These are phyloP conservation scores for Dothidotthia symphoricarpi DNA, from an alignment of 2,329 filamentous ascomycete species.

Conservation along the genomic window DNA sequence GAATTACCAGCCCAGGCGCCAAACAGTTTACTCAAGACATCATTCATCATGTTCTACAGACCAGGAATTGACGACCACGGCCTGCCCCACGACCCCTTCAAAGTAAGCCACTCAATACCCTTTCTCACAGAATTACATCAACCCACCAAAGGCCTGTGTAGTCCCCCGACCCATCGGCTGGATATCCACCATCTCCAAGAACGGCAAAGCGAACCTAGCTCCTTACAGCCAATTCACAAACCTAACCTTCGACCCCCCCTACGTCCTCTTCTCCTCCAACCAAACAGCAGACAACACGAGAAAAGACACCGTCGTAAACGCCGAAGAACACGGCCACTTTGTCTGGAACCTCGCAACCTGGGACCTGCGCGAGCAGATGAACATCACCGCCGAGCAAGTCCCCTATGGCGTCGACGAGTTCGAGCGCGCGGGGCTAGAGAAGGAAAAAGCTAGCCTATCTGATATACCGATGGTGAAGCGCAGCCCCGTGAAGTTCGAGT, in stretches of 20 bases:
- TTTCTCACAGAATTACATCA: neutral
- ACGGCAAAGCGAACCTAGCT: slow-evolving; percentile 55
- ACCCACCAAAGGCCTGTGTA: slow-evolving; percentile 51
- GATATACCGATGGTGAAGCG: slow-evolving; percentile 54
- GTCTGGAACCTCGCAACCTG: slow-evolving; percentile 62
- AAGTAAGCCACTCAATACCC: slow-evolving; percentile 36
- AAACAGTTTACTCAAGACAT: too few species aligned
- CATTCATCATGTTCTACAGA: slow-evolving; percentile 51
- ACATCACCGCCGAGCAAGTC: slow-evolving; percentile 54
- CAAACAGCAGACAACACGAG: slow-evolving; percentile 48
- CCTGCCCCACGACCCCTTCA: slow-evolving; percentile 57
- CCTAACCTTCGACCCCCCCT: slow-evolving; percentile 61
- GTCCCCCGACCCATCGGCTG: slow-evolving; percentile 62
- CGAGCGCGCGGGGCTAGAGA: slow-evolving; percentile 49
- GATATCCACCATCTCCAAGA: slow-evolving; percentile 56
- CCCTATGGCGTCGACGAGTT: slow-evolving; percentile 57
- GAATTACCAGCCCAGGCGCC: too few species aligned
- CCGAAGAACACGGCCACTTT: slow-evolving; percentile 56
- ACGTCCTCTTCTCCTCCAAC: slow-evolving; percentile 62
- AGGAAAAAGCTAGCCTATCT: slow-evolving; percentile 45
- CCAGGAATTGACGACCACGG: slow-evolving; percentile 54
- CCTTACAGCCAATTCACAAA: slow-evolving; percentile 65
- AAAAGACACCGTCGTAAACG: slow-evolving; percentile 60
- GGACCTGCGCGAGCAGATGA: slow-evolving; percentile 56
- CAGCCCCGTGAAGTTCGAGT: slow-evolving; percentile 60